Evolutionary conservation across 2,329 filamentous ascomycete species (phyloP).

Genomic region (Domatiomyces globalis): DNA sequence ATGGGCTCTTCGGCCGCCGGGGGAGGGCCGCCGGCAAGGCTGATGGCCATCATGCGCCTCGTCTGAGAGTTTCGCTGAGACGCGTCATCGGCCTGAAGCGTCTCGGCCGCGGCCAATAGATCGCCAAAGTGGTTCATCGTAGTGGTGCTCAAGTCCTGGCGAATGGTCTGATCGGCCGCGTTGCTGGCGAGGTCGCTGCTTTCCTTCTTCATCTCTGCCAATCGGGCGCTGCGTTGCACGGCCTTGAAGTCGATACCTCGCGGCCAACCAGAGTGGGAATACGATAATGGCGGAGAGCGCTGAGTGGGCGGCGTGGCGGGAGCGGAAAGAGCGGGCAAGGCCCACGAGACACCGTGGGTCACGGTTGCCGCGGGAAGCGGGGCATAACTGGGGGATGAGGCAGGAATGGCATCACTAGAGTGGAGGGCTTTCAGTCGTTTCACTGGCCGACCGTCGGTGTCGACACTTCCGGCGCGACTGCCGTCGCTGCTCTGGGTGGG

Average conservation of each 20-base stretch:
- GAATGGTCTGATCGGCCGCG: not conserved
- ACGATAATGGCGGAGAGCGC: not conserved
- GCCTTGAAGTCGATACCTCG: not conserved
- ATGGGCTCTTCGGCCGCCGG: not conserved
- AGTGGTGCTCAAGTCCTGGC: not conserved
- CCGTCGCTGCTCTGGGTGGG: slow-evolving; percentile 30
- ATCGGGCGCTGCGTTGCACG: not conserved
- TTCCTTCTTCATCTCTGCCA: not conserved
- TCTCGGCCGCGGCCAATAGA: not conserved
- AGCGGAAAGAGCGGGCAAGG: not conserved
- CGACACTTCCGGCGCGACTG: not conserved
- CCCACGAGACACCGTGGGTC: not conserved
- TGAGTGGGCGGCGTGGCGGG: not conserved
- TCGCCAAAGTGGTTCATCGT: not conserved
- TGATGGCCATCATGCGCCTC: not conserved
- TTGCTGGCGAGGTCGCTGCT: not conserved
- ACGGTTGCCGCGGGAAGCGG: not conserved
- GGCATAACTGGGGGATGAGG: not conserved
- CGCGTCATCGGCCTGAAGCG: not conserved
- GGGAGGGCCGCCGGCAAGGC: not conserved
- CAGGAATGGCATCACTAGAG: not conserved
- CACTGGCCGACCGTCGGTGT: not conserved
- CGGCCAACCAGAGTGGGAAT: not conserved
- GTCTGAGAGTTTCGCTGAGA: not conserved
- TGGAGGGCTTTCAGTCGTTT: not conserved